Base-by-base conservation (phyloP, 2,329 filamentous ascomycete species). In the Fusarium buharicum region DNA sequence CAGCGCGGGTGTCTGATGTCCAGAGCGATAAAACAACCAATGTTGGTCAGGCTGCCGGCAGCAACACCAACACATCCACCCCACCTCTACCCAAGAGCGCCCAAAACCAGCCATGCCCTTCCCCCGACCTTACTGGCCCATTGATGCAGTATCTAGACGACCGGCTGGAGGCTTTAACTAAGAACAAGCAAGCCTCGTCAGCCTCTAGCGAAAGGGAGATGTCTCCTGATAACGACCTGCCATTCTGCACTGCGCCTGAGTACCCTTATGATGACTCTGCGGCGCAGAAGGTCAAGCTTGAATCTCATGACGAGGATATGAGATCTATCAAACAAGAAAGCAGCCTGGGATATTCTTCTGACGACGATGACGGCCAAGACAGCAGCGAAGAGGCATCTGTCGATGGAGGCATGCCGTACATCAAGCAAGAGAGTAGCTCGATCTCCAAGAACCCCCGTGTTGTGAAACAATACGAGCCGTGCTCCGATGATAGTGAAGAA, bases 231-330 rank as follows among this genome's bases (percentile, higher is more conserved):
- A 40, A 58, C 2, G 31, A 64, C 3, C 17, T 43, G 6, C 37
- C 33, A 8, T 53, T 52, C 24, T 53, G 48, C 10, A 57, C 50
- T 6, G 41, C 47, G n/a, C 52, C 49, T 17, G 50, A 64, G 20
- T 31, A 36, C 1, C 40, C 39, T 9, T 16, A 36, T 10, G 18
- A 60, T 10, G 33, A 49, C 18, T 16, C 22, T 16, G n/a, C n/a
- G 3, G 10, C 33, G 3, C 50, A 20, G 17, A 31, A 34, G 7
- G 17, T 50, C 43, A 59, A 66, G 43, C 12, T 49, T 13, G 50
- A 68, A 17, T 30, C 28, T 33, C 36, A 54, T n/a, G 27, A 48
- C 9, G 13, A 47, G 12, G 36, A 39, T 14, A 27, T 39, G 6
- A 28, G 3, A n/a, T 22, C 4, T 28, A 44, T 58, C 30, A 53